These are phyloP conservation scores for Aspergillus luchuensis DNA, from an alignment of 2,329 filamentous ascomycete species.

Conservation along the genomic window DNA sequence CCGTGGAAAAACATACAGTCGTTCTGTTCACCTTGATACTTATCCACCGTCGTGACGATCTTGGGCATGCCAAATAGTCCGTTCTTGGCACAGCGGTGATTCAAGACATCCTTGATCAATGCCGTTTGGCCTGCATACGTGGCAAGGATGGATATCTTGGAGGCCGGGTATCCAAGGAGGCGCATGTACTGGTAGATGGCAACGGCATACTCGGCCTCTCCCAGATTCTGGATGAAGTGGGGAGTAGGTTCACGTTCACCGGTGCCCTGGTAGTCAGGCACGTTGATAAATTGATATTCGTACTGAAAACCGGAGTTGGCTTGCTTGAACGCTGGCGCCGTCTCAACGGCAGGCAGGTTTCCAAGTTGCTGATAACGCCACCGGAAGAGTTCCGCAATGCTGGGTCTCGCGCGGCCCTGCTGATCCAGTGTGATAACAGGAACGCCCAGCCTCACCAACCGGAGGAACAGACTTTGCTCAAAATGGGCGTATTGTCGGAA, in stretches of 20 bases:
- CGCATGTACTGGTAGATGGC: slow-evolving; percentile 98
- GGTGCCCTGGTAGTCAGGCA: slow-evolving; percentile 85
- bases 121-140: slow-evolving; percentile 93
- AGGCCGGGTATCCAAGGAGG: slow-evolving; percentile 83
- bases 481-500: slow-evolving; percentile 95
- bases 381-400: slow-evolving; percentile 84
- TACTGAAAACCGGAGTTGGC: slow-evolving; percentile 92
- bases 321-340: slow-evolving; percentile 68
- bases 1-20: slow-evolving; percentile 69
- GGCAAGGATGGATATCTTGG: slow-evolving; percentile 81
- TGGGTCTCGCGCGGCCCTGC: slow-evolving; percentile 86
- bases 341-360: slow-evolving; percentile 74
- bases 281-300: slow-evolving; percentile 96
- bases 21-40: slow-evolving; percentile 99
- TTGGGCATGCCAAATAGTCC: slow-evolving; percentile 84
- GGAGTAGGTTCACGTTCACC: slow-evolving; percentile 89
- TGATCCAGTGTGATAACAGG: slow-evolving; percentile 87
- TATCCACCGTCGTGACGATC: slow-evolving; percentile 92
- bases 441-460: slow-evolving; percentile 88
- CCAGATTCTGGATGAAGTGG: slow-evolving; percentile 94
- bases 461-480: slow-evolving; percentile 91
- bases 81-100: slow-evolving; percentile 79
- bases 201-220: slow-evolving; percentile 95
- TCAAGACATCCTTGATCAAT: slow-evolving; percentile 82
- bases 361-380: slow-evolving; percentile 86